A percentile compares a stretch with the other conserved stretches of the same genome.
Conservation (phyloP, 768 basidiomycete species). For the Tylopilus sp. region DNA sequence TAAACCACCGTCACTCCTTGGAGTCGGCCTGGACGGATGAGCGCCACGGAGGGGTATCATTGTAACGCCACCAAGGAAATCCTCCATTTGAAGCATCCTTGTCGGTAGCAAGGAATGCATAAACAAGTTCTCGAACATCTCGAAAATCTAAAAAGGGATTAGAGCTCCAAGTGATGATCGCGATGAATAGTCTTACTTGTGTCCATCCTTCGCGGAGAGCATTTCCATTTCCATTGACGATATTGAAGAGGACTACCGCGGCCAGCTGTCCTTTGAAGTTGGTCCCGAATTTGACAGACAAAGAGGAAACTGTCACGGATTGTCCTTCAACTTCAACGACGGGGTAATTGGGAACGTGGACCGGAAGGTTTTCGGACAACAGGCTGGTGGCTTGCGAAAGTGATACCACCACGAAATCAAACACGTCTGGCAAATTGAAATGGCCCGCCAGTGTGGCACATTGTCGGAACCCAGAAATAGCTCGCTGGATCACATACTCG, state of each 20-base stretch:
- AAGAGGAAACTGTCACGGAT: constrained; percentile 82
- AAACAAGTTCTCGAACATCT: constrained; percentile 97
- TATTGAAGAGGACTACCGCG: constrained; percentile 95
- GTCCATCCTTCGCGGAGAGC: constrained; percentile 95
- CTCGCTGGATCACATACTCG: constrained; percentile 92
- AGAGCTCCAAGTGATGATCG: not conserved
- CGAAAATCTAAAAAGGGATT: constrained; percentile 71
- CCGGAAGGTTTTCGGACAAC: constrained; percentile 67
- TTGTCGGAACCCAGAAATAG: constrained; percentile 95
- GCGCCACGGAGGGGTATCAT: constrained; percentile 86
- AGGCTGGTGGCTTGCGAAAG: constrained; percentile 90
- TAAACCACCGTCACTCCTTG: constrained; percentile 82
- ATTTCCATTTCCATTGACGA: constrained; percentile 94
- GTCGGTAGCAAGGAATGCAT: constrained; percentile 87
- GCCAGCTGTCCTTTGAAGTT: constrained; percentile 95
- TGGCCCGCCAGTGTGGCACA: constrained; percentile 90
- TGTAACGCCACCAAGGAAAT: constrained; percentile 92
- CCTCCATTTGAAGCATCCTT: constrained; percentile 95
- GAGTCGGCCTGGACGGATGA: constrained; percentile 56
- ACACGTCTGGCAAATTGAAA: constrained; percentile 90
- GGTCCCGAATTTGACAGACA: constrained; percentile 92
- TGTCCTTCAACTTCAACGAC: constrained; percentile 88
- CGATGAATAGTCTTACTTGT: constrained; percentile 49
- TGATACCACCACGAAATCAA: constrained; percentile 93
- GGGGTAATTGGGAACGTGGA: constrained; percentile 79